Conservation (phyloP, 208 protist species). For the Crithidia thermophila region DNA sequence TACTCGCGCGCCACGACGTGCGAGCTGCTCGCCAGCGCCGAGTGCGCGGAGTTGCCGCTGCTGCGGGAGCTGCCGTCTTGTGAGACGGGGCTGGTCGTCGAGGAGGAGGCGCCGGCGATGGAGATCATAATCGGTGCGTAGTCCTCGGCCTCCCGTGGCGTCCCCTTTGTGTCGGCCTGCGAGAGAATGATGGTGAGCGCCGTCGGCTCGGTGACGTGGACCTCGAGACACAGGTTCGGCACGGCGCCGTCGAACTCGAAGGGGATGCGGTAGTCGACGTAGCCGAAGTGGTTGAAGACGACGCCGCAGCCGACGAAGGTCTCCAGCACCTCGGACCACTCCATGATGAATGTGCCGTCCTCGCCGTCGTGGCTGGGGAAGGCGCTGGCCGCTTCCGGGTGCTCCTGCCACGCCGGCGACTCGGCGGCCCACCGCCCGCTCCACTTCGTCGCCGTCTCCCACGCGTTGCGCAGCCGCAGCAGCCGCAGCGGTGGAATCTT, state of each 20-base stretch:
- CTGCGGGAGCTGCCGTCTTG: slow-evolving; percentile 22
- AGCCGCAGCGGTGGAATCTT: slow-evolving; percentile 32
- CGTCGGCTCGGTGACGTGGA: slow-evolving; percentile 49
- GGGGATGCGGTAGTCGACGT: slow-evolving; percentile 62
- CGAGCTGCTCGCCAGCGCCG: slow-evolving; percentile 19
- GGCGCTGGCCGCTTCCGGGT: slow-evolving; percentile 40
- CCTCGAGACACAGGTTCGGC: slow-evolving; percentile 44
- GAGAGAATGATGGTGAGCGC: slow-evolving; percentile 51
- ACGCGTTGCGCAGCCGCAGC: slow-evolving; percentile 63
- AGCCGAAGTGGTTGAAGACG: slow-evolving; percentile 40
- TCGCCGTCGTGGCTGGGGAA: slow-evolving; percentile 42
- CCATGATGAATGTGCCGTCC: slow-evolving; percentile 48
- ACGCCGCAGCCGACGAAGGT: slow-evolving; percentile 64
- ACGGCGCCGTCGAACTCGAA: slow-evolving; percentile 38
- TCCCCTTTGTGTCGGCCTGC: slow-evolving; percentile 48
- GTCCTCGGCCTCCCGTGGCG: slow-evolving; percentile 33
- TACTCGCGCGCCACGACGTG: slow-evolving; percentile 27
- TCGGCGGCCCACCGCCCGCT: slow-evolving; percentile 49
- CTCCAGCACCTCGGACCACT: slow-evolving; percentile 52
- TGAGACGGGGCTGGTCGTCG: slow-evolving; percentile 10
- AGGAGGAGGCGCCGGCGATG: slow-evolving; percentile 30
- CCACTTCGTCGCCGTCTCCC: slow-evolving; percentile 54
- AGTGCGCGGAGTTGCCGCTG: slow-evolving; percentile 18
- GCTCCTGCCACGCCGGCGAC: slow-evolving; percentile 46
- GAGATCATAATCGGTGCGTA: slow-evolving; percentile 61